Conservation (phyloP, 139 green algal species). For the Bryopsis sp. region DNA sequence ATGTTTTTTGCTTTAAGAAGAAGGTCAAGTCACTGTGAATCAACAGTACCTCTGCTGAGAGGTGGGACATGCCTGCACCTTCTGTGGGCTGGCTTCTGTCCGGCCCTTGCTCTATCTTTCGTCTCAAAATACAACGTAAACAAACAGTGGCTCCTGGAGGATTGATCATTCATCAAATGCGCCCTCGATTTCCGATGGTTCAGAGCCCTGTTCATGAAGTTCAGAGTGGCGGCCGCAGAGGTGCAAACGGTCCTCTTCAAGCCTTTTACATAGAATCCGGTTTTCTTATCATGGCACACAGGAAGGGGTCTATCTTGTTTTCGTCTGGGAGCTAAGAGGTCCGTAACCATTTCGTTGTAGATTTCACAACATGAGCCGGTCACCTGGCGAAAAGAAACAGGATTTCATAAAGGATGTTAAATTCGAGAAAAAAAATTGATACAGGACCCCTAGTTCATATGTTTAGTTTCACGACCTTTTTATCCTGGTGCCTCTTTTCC, state of each 20-base stretch:
- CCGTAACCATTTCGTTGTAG: slow-evolving; percentile 62
- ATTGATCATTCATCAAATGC: slow-evolving; percentile 54
- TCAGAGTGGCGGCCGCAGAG: slow-evolving; percentile 25
- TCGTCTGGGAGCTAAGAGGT: slow-evolving; percentile 38
- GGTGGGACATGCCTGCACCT: background rate
- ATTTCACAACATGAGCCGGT: slow-evolving; percentile 41
- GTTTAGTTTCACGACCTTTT: too few relatives aligned
- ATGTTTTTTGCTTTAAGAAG: too few relatives aligned
- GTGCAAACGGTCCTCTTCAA: slow-evolving; percentile 29
- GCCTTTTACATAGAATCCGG: slow-evolving; percentile 55
- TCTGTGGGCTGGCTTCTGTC: slow-evolving; percentile 8
- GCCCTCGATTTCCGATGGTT: slow-evolving; percentile 36
- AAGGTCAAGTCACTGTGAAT: too few relatives aligned
- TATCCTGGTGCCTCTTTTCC: too few relatives aligned
- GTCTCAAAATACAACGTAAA: slow-evolving; percentile 48
- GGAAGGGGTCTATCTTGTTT: slow-evolving; percentile 31
- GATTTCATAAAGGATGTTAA: background rate
- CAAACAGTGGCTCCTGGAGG: slow-evolving; percentile 54
- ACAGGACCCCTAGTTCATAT: background rate
- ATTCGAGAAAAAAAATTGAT: background rate
- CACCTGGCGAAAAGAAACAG: slow-evolving; percentile 11
- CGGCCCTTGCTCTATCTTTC: background rate
- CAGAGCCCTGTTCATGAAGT: slow-evolving; percentile 33
- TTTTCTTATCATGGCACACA: slow-evolving; percentile 39
- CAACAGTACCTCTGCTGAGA: too few relatives aligned